Evolutionary conservation across 1,284 basidiomycete species (phyloP).

Genomic region (Irpex sp.): DNA sequence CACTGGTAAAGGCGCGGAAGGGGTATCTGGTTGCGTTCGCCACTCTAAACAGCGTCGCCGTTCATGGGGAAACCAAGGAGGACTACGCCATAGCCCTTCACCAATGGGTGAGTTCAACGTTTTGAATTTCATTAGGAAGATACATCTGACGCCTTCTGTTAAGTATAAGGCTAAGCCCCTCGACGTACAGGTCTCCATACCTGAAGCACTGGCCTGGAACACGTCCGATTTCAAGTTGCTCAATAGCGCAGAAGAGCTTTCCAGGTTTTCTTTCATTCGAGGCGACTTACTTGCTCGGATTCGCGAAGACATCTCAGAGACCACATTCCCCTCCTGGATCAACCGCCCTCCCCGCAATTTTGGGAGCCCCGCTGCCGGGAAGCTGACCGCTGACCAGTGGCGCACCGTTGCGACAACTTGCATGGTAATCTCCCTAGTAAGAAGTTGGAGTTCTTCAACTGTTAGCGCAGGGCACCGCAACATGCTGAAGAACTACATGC

Average conservation of each 20-base stretch:
- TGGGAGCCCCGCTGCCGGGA: conserved; percentile 25
- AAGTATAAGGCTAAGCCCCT: neutral
- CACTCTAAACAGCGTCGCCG: neutral
- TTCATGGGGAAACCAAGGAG: neutral
- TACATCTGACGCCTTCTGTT: neutral
- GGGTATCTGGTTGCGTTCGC: neutral
- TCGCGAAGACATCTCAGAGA: conserved; percentile 19
- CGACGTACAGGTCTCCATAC: neutral
- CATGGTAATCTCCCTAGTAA: conserved; percentile 16
- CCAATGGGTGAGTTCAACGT: neutral
- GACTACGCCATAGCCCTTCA: neutral
- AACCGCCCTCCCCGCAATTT: conserved; percentile 26
- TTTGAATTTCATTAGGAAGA: neutral
- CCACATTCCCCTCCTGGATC: conserved; percentile 27
- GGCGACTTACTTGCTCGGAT: conserved; percentile 3
- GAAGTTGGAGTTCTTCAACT: conserved; percentile 20
- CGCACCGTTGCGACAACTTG: conserved; percentile 23
- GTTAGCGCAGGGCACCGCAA: neutral
- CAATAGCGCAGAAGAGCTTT: neutral
- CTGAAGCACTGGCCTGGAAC: neutral
- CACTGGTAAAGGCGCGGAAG: neutral
- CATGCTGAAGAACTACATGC: conserved; percentile 24
- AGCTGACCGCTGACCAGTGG: conserved; percentile 35
- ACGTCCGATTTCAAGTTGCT: neutral
- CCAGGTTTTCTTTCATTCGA: conserved; percentile 4